Base-by-base conservation (phyloP, 768 basidiomycete species). In the Termitomyces heimii region DNA sequence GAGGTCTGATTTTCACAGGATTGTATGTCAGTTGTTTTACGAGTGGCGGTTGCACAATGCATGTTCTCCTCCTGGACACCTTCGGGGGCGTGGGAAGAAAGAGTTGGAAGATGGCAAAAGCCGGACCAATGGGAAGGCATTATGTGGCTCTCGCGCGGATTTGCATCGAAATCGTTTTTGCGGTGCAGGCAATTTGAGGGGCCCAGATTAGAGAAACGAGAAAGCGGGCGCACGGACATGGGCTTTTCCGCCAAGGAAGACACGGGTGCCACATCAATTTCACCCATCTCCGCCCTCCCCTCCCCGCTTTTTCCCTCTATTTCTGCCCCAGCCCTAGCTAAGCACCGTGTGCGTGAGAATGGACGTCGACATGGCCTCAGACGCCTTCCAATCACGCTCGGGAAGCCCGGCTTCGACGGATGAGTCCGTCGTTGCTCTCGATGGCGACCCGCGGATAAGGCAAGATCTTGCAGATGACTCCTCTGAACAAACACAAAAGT, bases 21-120 rank as follows among this genome's bases (percentile, higher is more conserved):
- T n/a, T n/a, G n/a, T n/a, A n/a, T n/a, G n/a, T n/a, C n/a, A n/a
- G n/a, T n/a, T n/a, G n/a, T n/a, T n/a, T n/a, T n/a, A n/a, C n/a
- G n/a, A n/a, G n/a, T n/a, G n/a, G n/a, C n/a, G n/a, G n/a, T n/a
- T n/a, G n/a, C 32, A 32, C 8, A 32, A 26, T 20, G 18, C 28
- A 46, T 55, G 55, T 55, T 10, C 47, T 51, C 55, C 55, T 56
- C 48, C 48, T 44, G 47, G 18, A 3, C 45, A 49, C 20, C 55
- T 56, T 55, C 48, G 29, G 2, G 26, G 24, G 54, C 55, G 61
- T 59, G 61, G 58, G 60, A 61, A 55, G 4, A 26, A 20, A 31
- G 6, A 12, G 47, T n/a, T 65, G 69, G 72, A 73, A 71, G 71
- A 72, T 72, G 73, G 73, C 59, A 70, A 70, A 61, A 47, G 71